Conservation (phyloP, 2,329 filamentous ascomycete species). For the Aspergillus terreus region DNA sequence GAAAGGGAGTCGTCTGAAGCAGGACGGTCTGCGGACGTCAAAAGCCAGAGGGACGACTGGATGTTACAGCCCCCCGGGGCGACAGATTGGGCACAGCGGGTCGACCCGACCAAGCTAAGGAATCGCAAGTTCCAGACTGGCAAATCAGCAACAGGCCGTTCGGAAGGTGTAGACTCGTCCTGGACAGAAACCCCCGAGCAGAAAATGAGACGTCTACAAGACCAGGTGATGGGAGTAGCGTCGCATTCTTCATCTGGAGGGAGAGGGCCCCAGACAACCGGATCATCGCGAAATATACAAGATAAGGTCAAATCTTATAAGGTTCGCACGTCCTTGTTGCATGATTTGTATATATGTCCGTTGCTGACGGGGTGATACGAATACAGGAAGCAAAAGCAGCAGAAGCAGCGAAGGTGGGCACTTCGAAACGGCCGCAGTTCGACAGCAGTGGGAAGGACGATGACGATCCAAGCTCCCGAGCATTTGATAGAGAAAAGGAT, state of each 20-base stretch:
- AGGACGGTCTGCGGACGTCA: slow-evolving; percentile 1
- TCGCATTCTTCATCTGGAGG: slow-evolving; percentile 17
- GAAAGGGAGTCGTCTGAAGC: slow-evolving; percentile 23
- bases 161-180: slow-evolving; percentile 50
- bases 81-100: slow-evolving; percentile 53
- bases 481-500: slow-evolving; percentile 90
- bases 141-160: slow-evolving; percentile 48
- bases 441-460: slow-evolving; percentile 57
- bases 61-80: slow-evolving; percentile 68
- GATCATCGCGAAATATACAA: slow-evolving; percentile 42
- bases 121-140: slow-evolving; percentile 78
- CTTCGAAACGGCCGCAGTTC: slow-evolving; percentile 2
- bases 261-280: slow-evolving; percentile 6
- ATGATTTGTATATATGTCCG: background rate
- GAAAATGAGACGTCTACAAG: slow-evolving; percentile 73
- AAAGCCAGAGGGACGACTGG: slow-evolving; percentile 72
- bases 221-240: slow-evolving; percentile 74
- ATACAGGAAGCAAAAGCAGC: slow-evolving; percentile 6
- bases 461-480: slow-evolving; percentile 85
- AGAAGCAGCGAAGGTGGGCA: slow-evolving; percentile 3
- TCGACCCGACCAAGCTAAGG: slow-evolving; percentile 80
- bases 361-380: background rate
- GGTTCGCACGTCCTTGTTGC: slow-evolving; percentile 32
- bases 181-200: slow-evolving; percentile 93
- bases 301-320: slow-evolving; percentile 56